These are phyloP conservation scores for Boehmeria nivea DNA, from an alignment of 306 rosid genomes.

Conservation along the genomic window DNA sequence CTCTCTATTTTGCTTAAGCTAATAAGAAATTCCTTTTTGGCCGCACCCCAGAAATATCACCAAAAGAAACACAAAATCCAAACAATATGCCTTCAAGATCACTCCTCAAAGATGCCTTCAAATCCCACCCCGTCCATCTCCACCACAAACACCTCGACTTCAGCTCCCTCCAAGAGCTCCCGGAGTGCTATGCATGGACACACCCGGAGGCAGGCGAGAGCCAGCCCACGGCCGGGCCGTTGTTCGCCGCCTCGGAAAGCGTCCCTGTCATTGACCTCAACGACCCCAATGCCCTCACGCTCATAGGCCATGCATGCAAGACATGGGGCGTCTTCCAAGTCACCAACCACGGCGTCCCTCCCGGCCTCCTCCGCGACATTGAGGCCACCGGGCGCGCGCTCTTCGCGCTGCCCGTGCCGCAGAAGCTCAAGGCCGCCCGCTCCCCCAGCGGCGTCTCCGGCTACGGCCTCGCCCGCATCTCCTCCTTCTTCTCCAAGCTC, in stretches of 20 bases:
- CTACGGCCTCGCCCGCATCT: conserved; percentile 74
- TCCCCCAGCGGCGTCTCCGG: conserved; percentile 65
- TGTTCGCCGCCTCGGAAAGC: conserved; percentile 1
- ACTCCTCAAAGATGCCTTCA: conserved; percentile 47
- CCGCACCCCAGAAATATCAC: not conserved
- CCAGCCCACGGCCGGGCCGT: conserved; percentile 6
- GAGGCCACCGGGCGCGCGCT: conserved; percentile 37
- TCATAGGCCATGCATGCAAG: conserved; percentile 64
- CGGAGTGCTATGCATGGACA: conserved; percentile 75
- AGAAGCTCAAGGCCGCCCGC: conserved; percentile 70
- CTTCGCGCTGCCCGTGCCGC: conserved; percentile 54
- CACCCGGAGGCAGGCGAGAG: conserved; percentile 8
- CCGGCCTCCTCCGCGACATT: conserved; percentile 38
- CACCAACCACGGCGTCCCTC: conserved; percentile 55
- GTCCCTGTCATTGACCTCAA: conserved; percentile 63
- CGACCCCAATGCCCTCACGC: conserved; percentile 50
- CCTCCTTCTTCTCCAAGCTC: conserved; percentile 86
- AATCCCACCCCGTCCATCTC: conserved; percentile 50
- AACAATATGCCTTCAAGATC: conserved; percentile 58
- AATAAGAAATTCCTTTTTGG: too few species aligned
- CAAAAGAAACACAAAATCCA: not conserved
- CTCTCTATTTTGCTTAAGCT: too few species aligned
- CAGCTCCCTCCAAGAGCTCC: conserved; percentile 54
- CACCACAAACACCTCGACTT: conserved; percentile 61
- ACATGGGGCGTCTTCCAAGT: conserved; percentile 88